phyloP scores from a whole-genome alignment of 768 basidiomycete genomes.

The Clitopilus hobsonii region DNA sequence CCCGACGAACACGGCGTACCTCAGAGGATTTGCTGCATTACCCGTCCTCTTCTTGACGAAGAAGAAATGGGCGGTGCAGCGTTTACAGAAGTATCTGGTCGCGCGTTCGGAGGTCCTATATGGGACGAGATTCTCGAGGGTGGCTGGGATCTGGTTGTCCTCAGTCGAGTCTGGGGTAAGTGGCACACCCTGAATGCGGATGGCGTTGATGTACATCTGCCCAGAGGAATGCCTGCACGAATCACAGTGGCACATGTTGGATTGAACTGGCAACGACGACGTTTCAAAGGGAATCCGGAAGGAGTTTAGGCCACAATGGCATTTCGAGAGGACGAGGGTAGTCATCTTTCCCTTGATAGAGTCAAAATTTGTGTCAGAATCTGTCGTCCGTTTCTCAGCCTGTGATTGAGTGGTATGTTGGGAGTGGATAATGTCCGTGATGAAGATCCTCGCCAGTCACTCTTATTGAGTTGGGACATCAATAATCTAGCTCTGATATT shows the following conservation, averaged over 20 bases:
- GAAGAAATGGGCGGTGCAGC: slow-evolving; percentile 25
- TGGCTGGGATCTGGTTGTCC: slow-evolving; percentile 9
- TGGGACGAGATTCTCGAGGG: slow-evolving; percentile 16
- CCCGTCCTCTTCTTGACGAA: slow-evolving; percentile 9
- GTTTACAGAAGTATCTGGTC: slow-evolving; percentile 22
- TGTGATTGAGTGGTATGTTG: too few species aligned
- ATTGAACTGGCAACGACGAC: slow-evolving; percentile 16
- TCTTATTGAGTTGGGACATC: background rate
- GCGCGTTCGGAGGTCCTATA: slow-evolving; percentile 17
- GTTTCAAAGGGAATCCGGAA: slow-evolving; percentile 22
- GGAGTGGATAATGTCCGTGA: background rate
- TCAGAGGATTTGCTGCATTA: background rate
- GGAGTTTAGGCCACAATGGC: slow-evolving; percentile 9
- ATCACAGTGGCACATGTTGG: slow-evolving; percentile 24
- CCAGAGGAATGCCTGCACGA: slow-evolving; percentile 24
- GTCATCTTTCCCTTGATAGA: background rate
- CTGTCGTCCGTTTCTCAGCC: too few species aligned
- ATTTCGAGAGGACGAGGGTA: background rate
- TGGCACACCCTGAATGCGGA: slow-evolving; percentile 17
- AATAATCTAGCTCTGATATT: background rate
- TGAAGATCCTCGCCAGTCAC: background rate
- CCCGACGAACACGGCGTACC: slow-evolving; percentile 21
- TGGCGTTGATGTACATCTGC: slow-evolving; percentile 18
- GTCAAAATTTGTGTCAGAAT: too few species aligned
- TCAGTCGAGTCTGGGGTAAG: slow-evolving; percentile 5